Base-by-base conservation (phyloP, 2,329 filamentous ascomycete species). In the Plenodomus tracheiphilus region DNA sequence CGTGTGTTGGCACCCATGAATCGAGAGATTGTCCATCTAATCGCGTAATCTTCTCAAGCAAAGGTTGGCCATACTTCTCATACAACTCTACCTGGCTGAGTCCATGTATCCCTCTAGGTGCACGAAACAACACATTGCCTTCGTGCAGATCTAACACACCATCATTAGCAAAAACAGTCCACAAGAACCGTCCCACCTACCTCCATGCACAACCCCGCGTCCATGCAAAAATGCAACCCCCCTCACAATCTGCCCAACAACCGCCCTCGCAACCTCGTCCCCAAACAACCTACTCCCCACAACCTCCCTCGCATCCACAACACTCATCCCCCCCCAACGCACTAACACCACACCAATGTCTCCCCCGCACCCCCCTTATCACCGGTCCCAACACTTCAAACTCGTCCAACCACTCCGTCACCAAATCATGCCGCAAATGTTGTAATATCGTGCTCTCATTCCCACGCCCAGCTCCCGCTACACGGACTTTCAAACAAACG, bases 281-380 rank as follows among this genome's bases (percentile, higher is more conserved):
- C 49, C 42, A 19, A 50, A 57, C 6, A 49, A 22, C 6, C 45
- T 20, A n/a, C 30, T 40, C 25, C 32, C 3, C 16, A 45, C 45
- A 20, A 46, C 45, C 0, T 54, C 54, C 43, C 45, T 44, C 17
- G 50, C 50, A 40, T 57, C 50, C 36, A 39, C 35, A 8, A 57
- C 18, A 18, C 54, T 70, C 43, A 54, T 62, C 15, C 61, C 59
- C 57, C n/a, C 70, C 67, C 7, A 64, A 68, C 15, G 59, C 61
- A 39, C 71, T 71, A 8, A 74, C 66, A 6, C 75, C 63, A 35
- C 72, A 75, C 39, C 48, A 51, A 58, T 75, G 70, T 41, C 36
- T 51, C 39, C 39, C 19, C 32, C 15, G 43, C 13, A n/a, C 11
- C 13, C 52, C 52, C 20, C 58, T 59, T 13, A 71, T 68, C 17